Base-by-base conservation (phyloP, 768 basidiomycete genomes). In the Tricholoma terreum region DNA sequence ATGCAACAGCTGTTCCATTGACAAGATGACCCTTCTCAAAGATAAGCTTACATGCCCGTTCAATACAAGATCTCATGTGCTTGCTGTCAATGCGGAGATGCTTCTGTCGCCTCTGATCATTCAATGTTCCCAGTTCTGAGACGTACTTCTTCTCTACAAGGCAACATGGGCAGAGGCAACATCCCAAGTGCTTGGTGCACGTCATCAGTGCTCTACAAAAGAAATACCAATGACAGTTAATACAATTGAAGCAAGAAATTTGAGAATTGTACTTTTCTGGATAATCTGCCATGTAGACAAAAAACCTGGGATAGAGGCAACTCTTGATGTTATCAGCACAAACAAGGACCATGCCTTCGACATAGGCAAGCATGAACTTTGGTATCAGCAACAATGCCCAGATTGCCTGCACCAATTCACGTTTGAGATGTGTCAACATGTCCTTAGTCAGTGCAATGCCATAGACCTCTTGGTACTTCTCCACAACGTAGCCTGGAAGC, bases 11-110 rank as follows among this genome's bases (percentile, higher is more conserved):
- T 1, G 42, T 51, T 30, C 64, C 64, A n/a, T 69, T 67, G 1
- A 76, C 67, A 1, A 52, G 54, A 48, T 61, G 60, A n/a, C 64
- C 61, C 12, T 63, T 53, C 40, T 69, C 36, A 52, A 73, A 75
- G 6, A 75, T 71, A 3, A 64, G 43, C 19, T 60, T 36, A 4
- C 67, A 62, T 15, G 67, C 66, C 3, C 6, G 24, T 15, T 24
- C 34, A 4, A 73, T 60, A 10, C 55, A 62, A 1, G 55, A 33
- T 9, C 36, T 51, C 1, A 50, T 56, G n/a, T 43, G 15, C 2
- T 42, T 21, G 24, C 49, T 43, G 36, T 67, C 61, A 1, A 59
- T 31, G 1, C 66, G 64, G 0, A 27, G 17, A 12, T 21, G 19
- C 3, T 36, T 52, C 2, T 5, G 6, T 17, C 62, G 46, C n/a